phyloP scores from a whole-genome alignment of 2,329 filamentous ascomycete genomes.

The Pseudocercospora vitis region DNA sequence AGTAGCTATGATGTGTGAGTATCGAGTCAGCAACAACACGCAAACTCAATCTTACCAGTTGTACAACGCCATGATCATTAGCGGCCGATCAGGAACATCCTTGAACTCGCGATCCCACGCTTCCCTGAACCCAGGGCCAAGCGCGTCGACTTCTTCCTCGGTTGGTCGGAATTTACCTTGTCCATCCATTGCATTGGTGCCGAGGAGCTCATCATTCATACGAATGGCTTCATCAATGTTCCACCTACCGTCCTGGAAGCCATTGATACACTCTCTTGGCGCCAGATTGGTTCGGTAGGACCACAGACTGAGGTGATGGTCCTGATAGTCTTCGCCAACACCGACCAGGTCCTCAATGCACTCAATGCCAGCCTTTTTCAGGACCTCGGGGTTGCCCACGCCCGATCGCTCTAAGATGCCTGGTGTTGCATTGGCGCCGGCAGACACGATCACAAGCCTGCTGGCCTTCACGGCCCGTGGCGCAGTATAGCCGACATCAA shows the following conservation, averaged over 20 bases:
- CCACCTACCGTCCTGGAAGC: conserved; percentile 51
- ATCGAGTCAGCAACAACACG: neutral
- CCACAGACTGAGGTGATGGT: conserved; percentile 52
- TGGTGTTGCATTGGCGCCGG: conserved; percentile 58
- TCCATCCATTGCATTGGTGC: conserved; percentile 61
- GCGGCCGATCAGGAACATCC: conserved; percentile 46
- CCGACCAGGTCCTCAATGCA: conserved; percentile 35
- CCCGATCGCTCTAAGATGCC: conserved; percentile 62
- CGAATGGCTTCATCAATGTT: conserved; percentile 49
- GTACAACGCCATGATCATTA: conserved; percentile 49
- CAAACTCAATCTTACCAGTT: conserved; percentile 35
- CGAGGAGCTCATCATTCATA: conserved; percentile 52
- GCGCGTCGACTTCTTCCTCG: conserved; percentile 51
- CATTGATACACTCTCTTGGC: conserved; percentile 55
- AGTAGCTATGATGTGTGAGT: conserved; percentile 22
- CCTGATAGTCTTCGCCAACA: conserved; percentile 36
- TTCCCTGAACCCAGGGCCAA: conserved; percentile 55
- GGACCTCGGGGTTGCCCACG: conserved; percentile 51
- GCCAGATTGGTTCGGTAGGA: conserved; percentile 52
- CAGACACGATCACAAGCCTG: conserved; percentile 60
- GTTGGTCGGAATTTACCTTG: conserved; percentile 57
- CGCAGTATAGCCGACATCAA: conserved; percentile 41
- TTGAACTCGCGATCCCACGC: conserved; percentile 60
- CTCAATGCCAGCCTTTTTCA: conserved; percentile 43
- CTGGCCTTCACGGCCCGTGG: conserved; percentile 50